Conservation (phyloP, 805 yeast species). For the Lipomyces starkeyi region DNA sequence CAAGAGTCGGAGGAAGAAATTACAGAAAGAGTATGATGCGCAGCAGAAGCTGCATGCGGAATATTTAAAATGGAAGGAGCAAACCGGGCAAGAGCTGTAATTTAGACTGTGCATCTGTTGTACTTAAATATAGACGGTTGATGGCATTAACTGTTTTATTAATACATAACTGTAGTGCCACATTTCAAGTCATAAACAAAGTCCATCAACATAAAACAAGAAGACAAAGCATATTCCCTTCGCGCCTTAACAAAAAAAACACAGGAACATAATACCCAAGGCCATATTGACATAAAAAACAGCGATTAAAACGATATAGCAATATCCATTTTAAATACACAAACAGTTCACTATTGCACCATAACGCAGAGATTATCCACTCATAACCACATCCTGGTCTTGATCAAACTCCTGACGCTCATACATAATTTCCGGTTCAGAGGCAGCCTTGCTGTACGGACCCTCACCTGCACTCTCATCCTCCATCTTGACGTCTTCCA, state of each 20-base stretch:
- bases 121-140: background rate
- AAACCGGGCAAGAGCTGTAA: slow-evolving; percentile 13
- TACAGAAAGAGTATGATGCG: slow-evolving; percentile 73
- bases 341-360: background rate
- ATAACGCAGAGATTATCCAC: background rate
- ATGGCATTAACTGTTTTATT: background rate
- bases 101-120: background rate
- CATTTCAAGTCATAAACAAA: background rate
- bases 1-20: slow-evolving; percentile 84
- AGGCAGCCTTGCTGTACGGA: background rate
- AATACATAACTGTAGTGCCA: background rate
- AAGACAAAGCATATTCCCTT: background rate
- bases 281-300: background rate
- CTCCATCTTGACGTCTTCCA: slow-evolving; percentile 4
- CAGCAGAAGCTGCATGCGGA: slow-evolving; percentile 85
- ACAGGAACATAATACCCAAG: background rate
- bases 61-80: slow-evolving; percentile 46
- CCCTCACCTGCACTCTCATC: background rate
- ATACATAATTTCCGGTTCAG: background rate
- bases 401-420: background rate
- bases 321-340: slow-evolving; percentile 4
- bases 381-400: background rate
- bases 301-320: background rate
- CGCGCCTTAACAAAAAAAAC: slow-evolving; percentile 3
- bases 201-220: background rate